Conservation (phyloP, 1,284 basidiomycete genomes). For the Tylopilus sp. region DNA sequence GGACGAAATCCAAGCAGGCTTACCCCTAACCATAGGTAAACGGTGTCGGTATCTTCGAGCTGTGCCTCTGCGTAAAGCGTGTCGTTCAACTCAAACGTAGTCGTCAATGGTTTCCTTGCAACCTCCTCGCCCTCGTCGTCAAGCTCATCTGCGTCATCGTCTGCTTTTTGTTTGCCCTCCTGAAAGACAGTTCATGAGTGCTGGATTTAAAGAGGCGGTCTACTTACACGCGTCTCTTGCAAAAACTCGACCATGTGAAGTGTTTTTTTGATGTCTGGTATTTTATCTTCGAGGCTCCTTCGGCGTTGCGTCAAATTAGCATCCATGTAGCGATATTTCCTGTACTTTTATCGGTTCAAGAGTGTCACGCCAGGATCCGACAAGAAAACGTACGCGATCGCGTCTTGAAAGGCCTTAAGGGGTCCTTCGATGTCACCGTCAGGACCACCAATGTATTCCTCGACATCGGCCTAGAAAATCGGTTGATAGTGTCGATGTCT, state of each 20-base stretch:
- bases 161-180: slow-evolving; percentile 57
- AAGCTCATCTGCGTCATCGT: slow-evolving; percentile 43
- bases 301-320: slow-evolving; percentile 78
- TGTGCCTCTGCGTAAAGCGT: slow-evolving; percentile 92
- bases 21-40: slow-evolving; percentile 96
- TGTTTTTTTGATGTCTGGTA: slow-evolving; percentile 95
- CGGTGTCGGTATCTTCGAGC: slow-evolving; percentile 82
- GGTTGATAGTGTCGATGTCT: slow-evolving; percentile 4
- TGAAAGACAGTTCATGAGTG: slow-evolving; percentile 25
- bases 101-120: slow-evolving; percentile 59
- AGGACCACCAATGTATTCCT: slow-evolving; percentile 79
- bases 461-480: slow-evolving; percentile 71
- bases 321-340: slow-evolving; percentile 99
- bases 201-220: not conserved
- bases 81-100: slow-evolving; percentile 95
- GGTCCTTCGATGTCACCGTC: slow-evolving; percentile 78
- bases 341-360: slow-evolving; percentile 41
- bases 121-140: slow-evolving; percentile 44
- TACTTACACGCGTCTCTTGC: slow-evolving; percentile 63
- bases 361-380: slow-evolving; percentile 17
- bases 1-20: slow-evolving; percentile 35
- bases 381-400: slow-evolving; percentile 69
- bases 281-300: slow-evolving; percentile 85
- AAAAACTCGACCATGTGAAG: slow-evolving; percentile 86
- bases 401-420: slow-evolving; percentile 86